Base-by-base conservation (phyloP, 495 filamentous ascomycete species). In the Tirmania nivea region DNA sequence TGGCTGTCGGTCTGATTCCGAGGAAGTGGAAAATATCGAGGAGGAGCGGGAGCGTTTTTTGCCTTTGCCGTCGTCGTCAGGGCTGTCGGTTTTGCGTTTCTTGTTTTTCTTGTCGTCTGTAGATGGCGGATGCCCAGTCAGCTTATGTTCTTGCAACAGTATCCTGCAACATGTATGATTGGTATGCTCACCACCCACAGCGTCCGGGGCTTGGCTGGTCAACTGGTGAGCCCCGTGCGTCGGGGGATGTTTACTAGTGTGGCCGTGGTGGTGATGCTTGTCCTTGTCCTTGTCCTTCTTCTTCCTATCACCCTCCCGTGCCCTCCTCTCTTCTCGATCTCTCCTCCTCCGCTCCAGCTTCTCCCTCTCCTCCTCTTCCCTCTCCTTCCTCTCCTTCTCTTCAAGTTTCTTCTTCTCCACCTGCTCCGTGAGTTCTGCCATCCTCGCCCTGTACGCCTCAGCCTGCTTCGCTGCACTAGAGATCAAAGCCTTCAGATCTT, bases 191-290 rank as follows among this genome's bases (percentile, higher is more conserved):
- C 81, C 80, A 62, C 78, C 80, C 31, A 69, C 70, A 36, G 78
- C 80, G 64, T 80, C 79, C 58, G 87, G 80, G 17, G 81, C 77
- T 20, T 88, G 81, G 45, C 81, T 77, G 10, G 74, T 68, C n/a
- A 78, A 25, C 37, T 75, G 75, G 65, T 81, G 79, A 7, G 79
- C 77, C 34, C 79, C 79, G 63, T 78, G 71, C 34, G 68, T 70
- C 52, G 76, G 68, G 20, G 79, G 78, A 35, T 77, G 68, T 51
- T 82, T 69, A 53, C 60, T 56, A 31, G 25, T 31, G 25, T 31
- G 25, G 2, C 25, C 25, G 14, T 69, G 68, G 49, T 42, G 10
- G 39, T 45, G 39, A 14, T 45, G 39, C 14, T 19, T 14, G 3
- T 78, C 74, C n/a, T 76, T 70, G 57, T 34, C 54, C 62, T 52